Evolutionary conservation across 192 early-diverging fungal species (phyloP), one percentile per base, ranked within the genome.

Genomic region (Thoreauomyces humboldtii): DNA sequence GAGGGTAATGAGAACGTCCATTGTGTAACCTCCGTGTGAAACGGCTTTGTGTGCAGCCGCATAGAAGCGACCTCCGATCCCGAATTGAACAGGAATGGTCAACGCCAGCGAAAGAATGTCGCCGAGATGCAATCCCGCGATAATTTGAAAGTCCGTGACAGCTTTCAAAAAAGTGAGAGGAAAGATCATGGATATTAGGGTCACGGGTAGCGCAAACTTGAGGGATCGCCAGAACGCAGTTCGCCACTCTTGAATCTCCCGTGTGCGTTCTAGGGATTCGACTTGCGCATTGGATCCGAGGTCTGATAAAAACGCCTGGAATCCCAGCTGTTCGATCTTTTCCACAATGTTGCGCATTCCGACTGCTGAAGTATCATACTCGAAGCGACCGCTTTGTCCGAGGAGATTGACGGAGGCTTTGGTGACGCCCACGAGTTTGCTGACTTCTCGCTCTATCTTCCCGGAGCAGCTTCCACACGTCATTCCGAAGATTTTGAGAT

Each of bases 401-500:
- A 90, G 76, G 37, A 95, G 77, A 59, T 88, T 90, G 32, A 98
- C 90, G 0, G 83, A 70, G 31, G 82, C 87, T 9, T 72, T 78
- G 19, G 74, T 45, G 17, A 96, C 79, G 0, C 86, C 89, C 2
- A 71, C 65, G 64, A 84, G 55, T 24, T 81, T 82, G 12, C 48
- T 51, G 1, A 91, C 67, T 29, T 76, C 80, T 27, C 86, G 84
- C 65, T 96, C 92, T 45, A 98, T 88, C 27, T 82, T 77, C 5
- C 82, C 82, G 33, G 88, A 89, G 62, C 92, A 93, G 47, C 82
- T 86, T 14, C 86, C 86, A 54, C 90, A 91, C 14, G 89, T 89
- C 94, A 98, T 96, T n/a, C 94, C 94, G 59, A 86, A 93, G n/a
- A 98, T 85, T 52, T 88, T 81, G n/a, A 98, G 78, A 52, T 83